Base-by-base conservation (phyloP, 2,329 filamentous ascomycete species). In the Claviceps sp. region DNA sequence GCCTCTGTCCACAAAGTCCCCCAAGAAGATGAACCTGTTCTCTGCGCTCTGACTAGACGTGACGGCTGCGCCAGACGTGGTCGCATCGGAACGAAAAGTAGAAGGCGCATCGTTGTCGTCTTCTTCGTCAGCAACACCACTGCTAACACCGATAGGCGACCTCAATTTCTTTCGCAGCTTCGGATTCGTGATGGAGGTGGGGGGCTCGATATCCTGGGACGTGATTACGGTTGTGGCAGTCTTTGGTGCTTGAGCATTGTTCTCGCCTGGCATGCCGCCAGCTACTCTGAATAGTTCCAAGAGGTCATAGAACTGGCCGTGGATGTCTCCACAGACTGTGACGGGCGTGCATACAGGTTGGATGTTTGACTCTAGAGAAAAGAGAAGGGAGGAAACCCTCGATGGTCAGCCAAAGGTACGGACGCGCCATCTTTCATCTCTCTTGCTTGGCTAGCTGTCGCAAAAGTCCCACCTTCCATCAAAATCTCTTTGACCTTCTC, bases 401-500 rank as follows among this genome's bases (percentile, higher is more conserved):
- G 26, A 20, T 50, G 24, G 30, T 50, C 26, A 50, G 48, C 48
- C 18, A n/a, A 37, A 13, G 20, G 1, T 5, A 13, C 20, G 30
- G 30, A 48, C n/a, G 16, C 2, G 26, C 18, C 11, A 26, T 4
- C 16, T n/a, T n/a, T n/a, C 40, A 26, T 8, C 16, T n/a, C 40
- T n/a, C 40, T 18, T 18, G n/a, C 24, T 43, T 34, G 48, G 8
- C 13, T 44, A 42, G 18, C 37, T 16, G 6, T n/a, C 34, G 20
- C 22, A 13, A 41, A 22, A 45, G 54, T 34, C 63, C 58, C 67
- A 93, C 89, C 89, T 77, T 98, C 93, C 93, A 98, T 98, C 62
- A 98, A 78, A 59, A 89, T 94, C 71, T 97, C 93, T 74, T 98
- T 98, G 55, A 97, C 93, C 66, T 95, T 95, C 73, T 98, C 93